Conservation (phyloP, 2,329 filamentous ascomycete species). For the Fusarium anthophilum region DNA sequence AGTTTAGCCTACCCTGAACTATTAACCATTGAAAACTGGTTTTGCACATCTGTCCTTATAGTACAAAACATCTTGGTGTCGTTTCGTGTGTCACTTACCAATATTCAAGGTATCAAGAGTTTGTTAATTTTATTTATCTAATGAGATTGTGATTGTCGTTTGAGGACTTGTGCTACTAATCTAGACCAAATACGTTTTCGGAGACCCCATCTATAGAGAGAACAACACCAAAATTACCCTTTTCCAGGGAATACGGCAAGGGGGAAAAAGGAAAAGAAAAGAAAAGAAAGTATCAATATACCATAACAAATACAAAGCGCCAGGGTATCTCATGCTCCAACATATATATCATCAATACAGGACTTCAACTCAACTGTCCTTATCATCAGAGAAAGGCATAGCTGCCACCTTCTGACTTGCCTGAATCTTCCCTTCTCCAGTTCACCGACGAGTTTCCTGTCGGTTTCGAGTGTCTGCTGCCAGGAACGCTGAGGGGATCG, state of each 20-base stretch:
- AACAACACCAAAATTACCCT: neutral
- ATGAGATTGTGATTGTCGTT: no score
- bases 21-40: neutral
- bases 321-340: constrained; percentile 23
- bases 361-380: neutral
- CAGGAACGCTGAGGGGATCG: constrained; percentile 17
- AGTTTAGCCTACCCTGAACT: neutral
- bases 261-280: neutral
- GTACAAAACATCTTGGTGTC: no score
- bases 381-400: constrained; percentile 38
- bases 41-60: neutral
- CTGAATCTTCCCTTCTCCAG: constrained; percentile 34
- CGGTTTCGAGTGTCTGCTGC: constrained; percentile 18
- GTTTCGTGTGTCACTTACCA: neutral
- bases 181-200: neutral
- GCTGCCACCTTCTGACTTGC: constrained; percentile 35
- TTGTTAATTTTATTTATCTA: neutral
- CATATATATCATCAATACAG: neutral
- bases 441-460: constrained; percentile 14
- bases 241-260: neutral
- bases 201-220: neutral
- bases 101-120: neutral
- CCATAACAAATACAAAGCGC: neutral
- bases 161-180: neutral
- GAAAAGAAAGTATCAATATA: neutral